These are phyloP conservation scores for Xylariaceae sp. DNA, from an alignment of 2,329 filamentous ascomycete genomes.

Conservation along the genomic window DNA sequence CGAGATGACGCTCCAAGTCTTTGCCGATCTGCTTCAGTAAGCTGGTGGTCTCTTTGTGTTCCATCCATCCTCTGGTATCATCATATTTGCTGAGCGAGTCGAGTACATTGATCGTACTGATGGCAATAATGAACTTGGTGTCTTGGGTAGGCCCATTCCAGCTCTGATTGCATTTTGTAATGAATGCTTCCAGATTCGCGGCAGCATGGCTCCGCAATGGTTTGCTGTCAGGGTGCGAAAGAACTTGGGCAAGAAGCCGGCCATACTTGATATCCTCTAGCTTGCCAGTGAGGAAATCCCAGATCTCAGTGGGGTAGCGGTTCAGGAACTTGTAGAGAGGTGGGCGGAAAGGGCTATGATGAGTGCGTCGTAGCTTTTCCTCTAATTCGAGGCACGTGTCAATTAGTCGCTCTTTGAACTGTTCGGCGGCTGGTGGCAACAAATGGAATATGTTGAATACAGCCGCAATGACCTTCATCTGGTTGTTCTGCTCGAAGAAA, in stretches of 20 bases:
- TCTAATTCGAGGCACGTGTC: conserved; percentile 89
- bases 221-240: conserved; percentile 70
- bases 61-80: conserved; percentile 67
- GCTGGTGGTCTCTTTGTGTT: conserved; percentile 56
- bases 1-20: conserved; percentile 72
- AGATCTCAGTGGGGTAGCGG: conserved; percentile 84
- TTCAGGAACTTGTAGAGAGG: conserved; percentile 93
- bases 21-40: conserved; percentile 67
- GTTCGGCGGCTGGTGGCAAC: conserved; percentile 82
- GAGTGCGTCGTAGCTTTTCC: conserved; percentile 76
- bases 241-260: conserved; percentile 82
- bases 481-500: conserved; percentile 84
- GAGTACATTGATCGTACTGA: conserved; percentile 85
- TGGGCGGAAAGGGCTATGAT: conserved; percentile 84
- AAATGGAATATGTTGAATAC: conserved; percentile 97
- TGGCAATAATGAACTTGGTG: conserved; percentile 62
- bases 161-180: conserved; percentile 62
- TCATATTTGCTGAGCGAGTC: conserved; percentile 70
- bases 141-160: conserved; percentile 65
- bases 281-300: conserved; percentile 72
- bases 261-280: conserved; percentile 85
- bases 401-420: conserved; percentile 86
- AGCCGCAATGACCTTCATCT: conserved; percentile 91
- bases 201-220: conserved; percentile 71
- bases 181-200: conserved; percentile 67